Evolutionary conservation across 441 rosid species (phyloP).

Genomic region (Gossypium schwendimanii): DNA sequence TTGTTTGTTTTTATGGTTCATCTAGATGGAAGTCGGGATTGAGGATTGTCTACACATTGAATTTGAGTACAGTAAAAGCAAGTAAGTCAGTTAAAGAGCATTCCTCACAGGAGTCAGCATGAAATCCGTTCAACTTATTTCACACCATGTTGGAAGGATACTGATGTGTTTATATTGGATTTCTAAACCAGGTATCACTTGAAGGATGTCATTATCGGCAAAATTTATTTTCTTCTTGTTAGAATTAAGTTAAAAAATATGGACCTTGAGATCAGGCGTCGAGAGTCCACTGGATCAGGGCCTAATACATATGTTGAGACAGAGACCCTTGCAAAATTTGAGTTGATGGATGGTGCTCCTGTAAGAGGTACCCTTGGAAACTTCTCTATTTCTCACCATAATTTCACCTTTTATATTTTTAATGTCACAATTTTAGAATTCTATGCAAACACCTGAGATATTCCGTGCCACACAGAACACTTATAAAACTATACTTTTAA

Average conservation of each 20-base stretch:
- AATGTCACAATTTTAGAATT: not conserved
- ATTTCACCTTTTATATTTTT: not conserved
- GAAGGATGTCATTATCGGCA: conserved; percentile 54
- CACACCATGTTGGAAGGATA: not conserved
- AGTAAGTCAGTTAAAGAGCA: conserved; percentile 17
- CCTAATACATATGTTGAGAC: conserved; percentile 59
- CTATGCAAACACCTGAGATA: not conserved
- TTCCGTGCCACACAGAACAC: not conserved
- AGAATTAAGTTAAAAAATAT: conserved; percentile 60
- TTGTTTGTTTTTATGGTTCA: conserved; percentile 8
- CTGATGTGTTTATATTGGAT: not conserved
- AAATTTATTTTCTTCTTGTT: conserved; percentile 53
- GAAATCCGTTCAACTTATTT: not conserved
- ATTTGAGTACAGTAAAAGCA: conserved; percentile 40
- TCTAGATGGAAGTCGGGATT: conserved; percentile 39
- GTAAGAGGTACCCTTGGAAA: conserved; percentile 40
- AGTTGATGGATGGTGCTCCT: conserved; percentile 66
- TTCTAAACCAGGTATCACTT: conserved; percentile 43
- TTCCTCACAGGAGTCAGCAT: not conserved
- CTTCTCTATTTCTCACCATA: conserved; percentile 1
- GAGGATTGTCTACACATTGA: conserved; percentile 39
- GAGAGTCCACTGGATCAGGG: conserved; percentile 60
- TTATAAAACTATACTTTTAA: not conserved
- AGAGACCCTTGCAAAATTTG: conserved; percentile 60
- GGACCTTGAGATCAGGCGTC: conserved; percentile 67